Base-by-base conservation (phyloP, 495 filamentous ascomycete species). In the Penicillium coffeae region DNA sequence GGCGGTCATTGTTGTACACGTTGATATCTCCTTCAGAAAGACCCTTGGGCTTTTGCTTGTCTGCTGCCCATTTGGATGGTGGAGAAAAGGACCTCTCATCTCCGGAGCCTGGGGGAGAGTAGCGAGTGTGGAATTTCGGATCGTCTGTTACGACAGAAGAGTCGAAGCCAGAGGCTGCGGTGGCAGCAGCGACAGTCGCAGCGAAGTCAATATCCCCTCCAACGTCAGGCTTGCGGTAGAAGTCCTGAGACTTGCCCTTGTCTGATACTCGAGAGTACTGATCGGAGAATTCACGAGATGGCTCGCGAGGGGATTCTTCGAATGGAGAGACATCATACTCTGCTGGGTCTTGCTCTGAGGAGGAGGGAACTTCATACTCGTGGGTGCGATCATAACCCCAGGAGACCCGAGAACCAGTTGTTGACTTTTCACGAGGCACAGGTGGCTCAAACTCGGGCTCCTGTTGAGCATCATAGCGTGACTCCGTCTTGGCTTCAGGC, bases 131-230 rank as follows among this genome's bases (percentile, higher is more conserved):
- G 47, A 81, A 89, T 1, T 58, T 69, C 0, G 80, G 77, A 53
- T 89, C 75, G 43, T 88, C 71, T 18, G 85, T 80, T 12, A 89
- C 79, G 47, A 88, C 79, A 20, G 86, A 77, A 16, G 85, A 80
- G 60, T 89, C 80, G 49, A 89, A 89, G 0, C 86, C 86, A 42
- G 80, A 75, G 4, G 78, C 79, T 62, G 83, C 62, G 15, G 87
- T 74, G 5, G 80, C 84, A 30, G 85, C 86, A 55, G 85, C 85
- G n/a, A 89, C 58, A 8, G 75, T 80, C 19, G 85, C 85, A 14
- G 83, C 78, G 40, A 89, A 89, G 27, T 80, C 83, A 33, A 84
- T 69, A 47, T 89, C 86, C 20, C 81, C 73, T 7, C 72, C 63
- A 38, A 60, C 55, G 1, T 50, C 54, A 7, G 42, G 19, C 6